A percentile compares a stretch with the other conserved stretches of the same genome.
Conservation (phyloP, 176 grass and related monocot species). For the Canna indica region DNA sequence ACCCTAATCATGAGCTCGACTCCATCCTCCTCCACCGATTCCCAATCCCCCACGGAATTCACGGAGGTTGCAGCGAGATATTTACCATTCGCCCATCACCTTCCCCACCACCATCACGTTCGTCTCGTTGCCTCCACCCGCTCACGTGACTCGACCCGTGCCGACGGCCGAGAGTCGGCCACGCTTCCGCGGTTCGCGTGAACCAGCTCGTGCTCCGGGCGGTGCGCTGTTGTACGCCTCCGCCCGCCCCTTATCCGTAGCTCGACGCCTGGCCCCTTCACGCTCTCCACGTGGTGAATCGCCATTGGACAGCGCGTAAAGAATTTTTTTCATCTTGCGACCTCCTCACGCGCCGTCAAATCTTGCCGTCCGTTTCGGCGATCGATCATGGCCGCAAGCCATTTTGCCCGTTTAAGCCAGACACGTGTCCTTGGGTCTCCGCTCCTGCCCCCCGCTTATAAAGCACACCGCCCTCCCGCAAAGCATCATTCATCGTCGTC, state of each 20-base stretch:
- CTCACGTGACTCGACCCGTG: background rate
- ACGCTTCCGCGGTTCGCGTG: background rate
- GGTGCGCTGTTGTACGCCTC: background rate
- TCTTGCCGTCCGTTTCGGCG: no score
- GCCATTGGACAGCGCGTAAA: background rate
- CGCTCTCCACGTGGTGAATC: background rate
- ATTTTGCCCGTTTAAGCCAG: background rate
- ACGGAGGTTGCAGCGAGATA: no score
- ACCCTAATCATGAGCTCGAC: no score
- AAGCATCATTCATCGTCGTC: background rate
- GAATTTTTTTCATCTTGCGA: fast-evolving
- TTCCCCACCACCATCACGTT: background rate
- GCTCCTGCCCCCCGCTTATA: background rate
- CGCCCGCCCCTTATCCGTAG: background rate
- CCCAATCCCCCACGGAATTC: no score
- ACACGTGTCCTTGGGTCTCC: background rate
- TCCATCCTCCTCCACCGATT: no score
- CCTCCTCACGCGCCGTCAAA: no score
- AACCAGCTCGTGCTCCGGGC: background rate
- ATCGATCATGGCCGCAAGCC: background rate
- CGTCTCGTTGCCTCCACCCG: background rate
- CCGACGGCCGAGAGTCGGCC: background rate
- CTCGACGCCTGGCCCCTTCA: background rate
- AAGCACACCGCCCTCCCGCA: background rate
- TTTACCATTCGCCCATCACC: no score